These are phyloP conservation scores for Clonostachys sp. DNA, from an alignment of 2,329 filamentous ascomycete genomes.

Conservation along the genomic window DNA sequence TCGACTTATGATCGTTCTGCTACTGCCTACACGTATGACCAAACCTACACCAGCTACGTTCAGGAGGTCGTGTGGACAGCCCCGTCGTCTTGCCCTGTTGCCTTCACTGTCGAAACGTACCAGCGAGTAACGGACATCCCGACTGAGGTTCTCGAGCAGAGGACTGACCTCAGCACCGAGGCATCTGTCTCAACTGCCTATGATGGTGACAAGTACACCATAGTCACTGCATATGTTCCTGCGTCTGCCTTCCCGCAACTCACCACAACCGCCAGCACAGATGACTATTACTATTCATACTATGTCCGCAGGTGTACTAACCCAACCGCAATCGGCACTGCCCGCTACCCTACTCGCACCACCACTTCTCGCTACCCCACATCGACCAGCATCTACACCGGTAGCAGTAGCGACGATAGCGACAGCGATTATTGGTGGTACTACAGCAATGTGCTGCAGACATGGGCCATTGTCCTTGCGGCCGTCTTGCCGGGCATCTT, in stretches of 20 bases:
- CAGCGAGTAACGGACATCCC: slow-evolving; percentile 5
- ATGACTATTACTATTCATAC: slow-evolving; percentile 8
- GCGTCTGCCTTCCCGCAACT: no score
- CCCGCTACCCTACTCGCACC: not conserved
- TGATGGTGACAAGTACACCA: not conserved
- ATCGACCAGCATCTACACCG: not conserved
- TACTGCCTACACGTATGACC: not conserved
- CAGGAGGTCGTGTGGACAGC: slow-evolving; percentile 14
- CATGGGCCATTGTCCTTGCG: slow-evolving; percentile 16
- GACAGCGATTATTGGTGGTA: slow-evolving; percentile 1
- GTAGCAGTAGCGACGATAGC: not conserved
- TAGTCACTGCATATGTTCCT: not conserved
- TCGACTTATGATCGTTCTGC: slow-evolving; percentile 1
- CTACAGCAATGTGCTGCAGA: not conserved
- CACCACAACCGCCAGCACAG: not conserved
- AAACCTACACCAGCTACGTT: slow-evolving; percentile 7
- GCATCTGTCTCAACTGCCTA: slow-evolving; percentile 2
- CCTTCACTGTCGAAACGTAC: slow-evolving; percentile 14
- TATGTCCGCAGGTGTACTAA: slow-evolving; percentile 10
- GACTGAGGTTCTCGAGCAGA: not conserved
- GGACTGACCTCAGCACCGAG: not conserved
- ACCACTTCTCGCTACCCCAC: not conserved
- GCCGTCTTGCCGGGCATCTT: slow-evolving; percentile 17
- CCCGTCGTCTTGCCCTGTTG: slow-evolving; percentile 16
- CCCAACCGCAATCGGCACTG: slow-evolving; percentile 5